Conservation (phyloP, 1,139 yeast genomes). For the Scheffersomyces insectosa region DNA sequence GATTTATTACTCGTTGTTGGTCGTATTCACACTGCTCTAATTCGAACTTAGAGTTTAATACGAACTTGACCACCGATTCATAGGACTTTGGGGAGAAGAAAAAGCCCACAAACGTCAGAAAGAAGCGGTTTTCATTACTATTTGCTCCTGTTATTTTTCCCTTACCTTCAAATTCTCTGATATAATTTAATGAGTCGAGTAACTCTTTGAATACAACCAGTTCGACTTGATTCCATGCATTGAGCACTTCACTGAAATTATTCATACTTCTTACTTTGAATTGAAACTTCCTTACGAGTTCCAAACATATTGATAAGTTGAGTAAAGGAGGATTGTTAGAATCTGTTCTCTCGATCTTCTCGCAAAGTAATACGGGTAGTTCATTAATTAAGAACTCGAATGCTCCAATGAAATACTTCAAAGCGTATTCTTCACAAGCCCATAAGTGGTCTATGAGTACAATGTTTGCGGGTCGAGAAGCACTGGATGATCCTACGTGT, state of each 20-base stretch:
- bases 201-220: conserved; percentile 6
- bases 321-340: conserved; percentile 3
- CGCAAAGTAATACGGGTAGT: conserved; percentile 5
- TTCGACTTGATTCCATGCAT: conserved; percentile 3
- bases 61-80: conserved; percentile 1
- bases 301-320: conserved; percentile 8
- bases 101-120: too few relatives aligned
- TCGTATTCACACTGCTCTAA: neutral
- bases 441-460: conserved; percentile 6
- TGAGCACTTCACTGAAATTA: conserved; percentile 7
- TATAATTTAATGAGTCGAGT: too few relatives aligned
- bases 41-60: conserved; percentile 4
- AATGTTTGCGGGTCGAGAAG: too few relatives aligned
- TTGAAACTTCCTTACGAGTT: conserved; percentile 11
- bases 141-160: too few relatives aligned
- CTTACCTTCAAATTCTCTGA: too few relatives aligned
- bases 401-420: conserved; percentile 9
- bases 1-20: neutral
- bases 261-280: conserved; percentile 5
- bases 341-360: conserved; percentile 3
- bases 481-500: too few relatives aligned
- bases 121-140: too few relatives aligned
- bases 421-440: conserved; percentile 9
- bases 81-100: too few relatives aligned
- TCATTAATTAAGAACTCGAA: conserved; percentile 7